Evolutionary conservation across 371 early-diverging fungal genomes (phyloP).

Genomic region (Mortierella sp.): DNA sequence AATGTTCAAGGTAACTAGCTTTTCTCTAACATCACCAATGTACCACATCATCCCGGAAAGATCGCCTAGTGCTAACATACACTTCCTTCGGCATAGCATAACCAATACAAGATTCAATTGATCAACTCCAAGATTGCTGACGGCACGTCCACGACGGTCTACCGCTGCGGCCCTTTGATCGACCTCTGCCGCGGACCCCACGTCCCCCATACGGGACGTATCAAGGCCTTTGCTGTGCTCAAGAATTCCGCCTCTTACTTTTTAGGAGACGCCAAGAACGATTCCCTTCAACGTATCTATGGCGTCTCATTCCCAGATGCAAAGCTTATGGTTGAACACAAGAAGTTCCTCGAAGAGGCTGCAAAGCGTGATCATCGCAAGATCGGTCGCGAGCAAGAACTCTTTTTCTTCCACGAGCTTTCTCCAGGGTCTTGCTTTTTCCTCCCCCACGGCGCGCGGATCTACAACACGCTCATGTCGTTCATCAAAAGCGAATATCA

Average conservation of each 20-base stretch:
- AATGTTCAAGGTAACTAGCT: constrained; percentile 83
- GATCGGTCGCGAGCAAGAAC: constrained; percentile 94
- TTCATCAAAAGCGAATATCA: constrained; percentile 86
- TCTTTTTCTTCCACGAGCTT: constrained; percentile 97
- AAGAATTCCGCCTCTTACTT: constrained; percentile 99
- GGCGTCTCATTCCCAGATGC: constrained; percentile 99
- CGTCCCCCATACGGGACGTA: constrained; percentile 92
- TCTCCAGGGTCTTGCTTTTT: constrained; percentile 98
- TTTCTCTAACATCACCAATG: too few species aligned
- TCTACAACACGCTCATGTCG: constrained; percentile 94
- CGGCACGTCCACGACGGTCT: constrained; percentile 94
- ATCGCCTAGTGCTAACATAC: too few species aligned
- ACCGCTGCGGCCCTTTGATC: constrained; percentile 97
- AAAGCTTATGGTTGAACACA: constrained; percentile 94
- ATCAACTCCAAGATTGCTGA: constrained; percentile 94
- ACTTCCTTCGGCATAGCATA: constrained; percentile 63
- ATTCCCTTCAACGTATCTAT: constrained; percentile 98
- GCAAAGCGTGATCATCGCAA: constrained; percentile 98
- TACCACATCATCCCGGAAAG: too few species aligned
- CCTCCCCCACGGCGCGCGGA: constrained; percentile 96
- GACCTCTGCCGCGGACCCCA: constrained; percentile 99
- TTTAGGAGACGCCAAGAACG: constrained; percentile 96
- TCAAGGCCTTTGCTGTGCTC: constrained; percentile 95
- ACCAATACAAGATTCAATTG: constrained; percentile 94
- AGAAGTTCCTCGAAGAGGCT: constrained; percentile 94